These are phyloP conservation scores for Ascochyta lentis DNA, from an alignment of 2,329 filamentous ascomycete species.

Conservation along the genomic window DNA sequence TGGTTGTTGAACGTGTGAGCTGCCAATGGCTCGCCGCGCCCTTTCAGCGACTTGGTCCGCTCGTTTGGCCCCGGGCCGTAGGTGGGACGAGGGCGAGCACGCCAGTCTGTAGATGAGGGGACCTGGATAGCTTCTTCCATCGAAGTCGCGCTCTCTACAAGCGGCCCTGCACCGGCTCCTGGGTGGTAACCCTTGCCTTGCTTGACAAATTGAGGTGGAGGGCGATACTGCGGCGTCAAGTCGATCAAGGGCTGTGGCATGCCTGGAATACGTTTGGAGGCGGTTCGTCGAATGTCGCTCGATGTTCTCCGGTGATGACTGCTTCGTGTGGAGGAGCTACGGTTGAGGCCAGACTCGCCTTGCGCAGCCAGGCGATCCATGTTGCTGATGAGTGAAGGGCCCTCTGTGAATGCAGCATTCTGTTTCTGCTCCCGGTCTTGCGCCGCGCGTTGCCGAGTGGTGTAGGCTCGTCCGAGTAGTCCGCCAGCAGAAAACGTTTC, in stretches of 20 bases:
- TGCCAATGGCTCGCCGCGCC: conserved; percentile 44
- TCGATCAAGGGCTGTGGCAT: conserved; percentile 70
- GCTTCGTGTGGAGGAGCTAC: conserved; percentile 43
- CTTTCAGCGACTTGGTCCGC: conserved; percentile 43
- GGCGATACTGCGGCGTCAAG: conserved; percentile 68
- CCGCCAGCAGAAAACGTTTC: conserved; percentile 56
- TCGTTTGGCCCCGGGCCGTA: conserved; percentile 40
- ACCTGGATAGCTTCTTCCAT: conserved; percentile 52
- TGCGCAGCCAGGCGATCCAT: conserved; percentile 37
- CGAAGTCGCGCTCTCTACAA: conserved; percentile 56
- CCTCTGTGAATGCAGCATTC: conserved; percentile 61
- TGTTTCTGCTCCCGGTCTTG: conserved; percentile 48
- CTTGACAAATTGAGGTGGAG: conserved; percentile 65
- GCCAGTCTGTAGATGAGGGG: conserved; percentile 55
- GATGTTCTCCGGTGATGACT: conserved; percentile 41
- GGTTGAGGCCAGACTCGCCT: conserved; percentile 35
- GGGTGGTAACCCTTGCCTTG: conserved; percentile 59
- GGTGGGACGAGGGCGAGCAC: conserved; percentile 42
- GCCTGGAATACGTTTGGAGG: conserved; percentile 50
- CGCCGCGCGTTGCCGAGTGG: conserved; percentile 51
- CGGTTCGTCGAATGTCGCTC: conserved; percentile 53
- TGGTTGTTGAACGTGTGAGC: conserved; percentile 46
- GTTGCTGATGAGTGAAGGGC: conserved; percentile 63
- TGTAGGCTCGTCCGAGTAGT: conserved; percentile 59
- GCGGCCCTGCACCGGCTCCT: conserved; percentile 47